Percentiles rank a stretch among this genome's conserved stretches.
phyloP scores from a whole-genome alignment of 2,329 filamentous ascomycete species.

The Pseudocercospora pini-densiflorae region DNA sequence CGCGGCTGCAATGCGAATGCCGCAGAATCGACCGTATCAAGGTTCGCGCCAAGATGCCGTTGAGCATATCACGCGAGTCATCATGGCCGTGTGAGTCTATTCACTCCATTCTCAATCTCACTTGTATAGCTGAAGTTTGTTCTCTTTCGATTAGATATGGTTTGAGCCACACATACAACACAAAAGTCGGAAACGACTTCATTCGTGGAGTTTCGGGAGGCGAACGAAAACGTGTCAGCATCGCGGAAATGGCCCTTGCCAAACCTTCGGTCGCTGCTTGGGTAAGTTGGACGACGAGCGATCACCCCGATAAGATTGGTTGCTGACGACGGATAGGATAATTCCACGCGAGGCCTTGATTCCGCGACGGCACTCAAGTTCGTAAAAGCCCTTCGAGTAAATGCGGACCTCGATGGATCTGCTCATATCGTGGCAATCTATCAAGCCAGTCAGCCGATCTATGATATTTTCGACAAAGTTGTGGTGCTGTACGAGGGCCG shows the following conservation, averaged over 20 bases:
- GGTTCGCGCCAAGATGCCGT: slow-evolving; percentile 51
- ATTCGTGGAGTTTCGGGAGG: slow-evolving; percentile 64
- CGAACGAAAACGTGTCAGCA: slow-evolving; percentile 61
- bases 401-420: slow-evolving; percentile 54
- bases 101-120: too few relatives aligned
- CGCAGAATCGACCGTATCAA: slow-evolving; percentile 45
- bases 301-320: too few relatives aligned
- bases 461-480: slow-evolving; percentile 74
- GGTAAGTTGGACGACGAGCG: too few relatives aligned
- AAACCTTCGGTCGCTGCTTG: slow-evolving; percentile 43
- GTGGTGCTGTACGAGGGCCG: slow-evolving; percentile 76
- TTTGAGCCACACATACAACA: slow-evolving; percentile 60
- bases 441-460: slow-evolving; percentile 55
- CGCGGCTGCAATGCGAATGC: slow-evolving; percentile 59
- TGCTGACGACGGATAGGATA: slow-evolving; percentile 45
- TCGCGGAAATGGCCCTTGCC: slow-evolving; percentile 57
- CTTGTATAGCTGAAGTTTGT: too few relatives aligned
- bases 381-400: slow-evolving; percentile 56
- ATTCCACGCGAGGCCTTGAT: slow-evolving; percentile 57
- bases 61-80: slow-evolving; percentile 53
- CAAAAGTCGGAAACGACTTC: slow-evolving; percentile 62
- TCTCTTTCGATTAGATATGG: slow-evolving; percentile 44
- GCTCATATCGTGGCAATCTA: slow-evolving; percentile 65
- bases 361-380: slow-evolving; percentile 65
- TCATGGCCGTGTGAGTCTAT: slow-evolving; percentile 50